Evolutionary conservation across 257 asterid genomes (phyloP), one percentile per base, ranked within the genome.

Genomic region (Apocynum venetum): DNA sequence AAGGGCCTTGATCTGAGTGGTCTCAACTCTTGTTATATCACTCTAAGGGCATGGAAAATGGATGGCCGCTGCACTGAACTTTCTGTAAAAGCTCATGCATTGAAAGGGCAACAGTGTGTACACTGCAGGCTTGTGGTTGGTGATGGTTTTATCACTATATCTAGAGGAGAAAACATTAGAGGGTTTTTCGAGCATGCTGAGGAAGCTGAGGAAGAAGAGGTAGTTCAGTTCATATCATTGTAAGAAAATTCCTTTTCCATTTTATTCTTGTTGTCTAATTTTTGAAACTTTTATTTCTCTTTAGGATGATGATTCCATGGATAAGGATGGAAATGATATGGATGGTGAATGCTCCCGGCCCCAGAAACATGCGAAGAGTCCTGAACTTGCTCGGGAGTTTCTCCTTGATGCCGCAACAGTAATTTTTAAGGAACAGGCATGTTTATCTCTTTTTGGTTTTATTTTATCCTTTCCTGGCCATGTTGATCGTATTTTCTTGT

Each of bases 181-280:
- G 89, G 89, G 85, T 93, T 93, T 86, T 93, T 96, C 90, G 99
- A 93, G 83, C 98, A 93, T 85, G 99, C 99, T 25, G 99, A 96
- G 89, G 98, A 91, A 87, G 96, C 97, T 41, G 99, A 96, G 87
- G 99, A 96, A 90, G 99, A 93, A 84, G 99, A 96, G 98, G 99
- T 93, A 82, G 74, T 86, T 81, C 82, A 78, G 79, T 78, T 79
- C 44, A 55, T 55, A 15, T 55, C 25, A 55, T 6, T 5, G 4
- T 55, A 17, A 15, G 6, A 55, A 55, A 17, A 25, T 55, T 68
- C 48, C 35, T 74, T 48, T 51, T 51, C 70, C 66, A 43, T 75
- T 47, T 65, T 48, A 56, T 47, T 47, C 11, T 71, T 25, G 41
- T 36, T 40, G n/a, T 74, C 64, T 56, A 51, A 51, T 76, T 74